Evolutionary conservation across 1,139 yeast genomes (phyloP).

Genomic region (Kodamaea sp.): DNA sequence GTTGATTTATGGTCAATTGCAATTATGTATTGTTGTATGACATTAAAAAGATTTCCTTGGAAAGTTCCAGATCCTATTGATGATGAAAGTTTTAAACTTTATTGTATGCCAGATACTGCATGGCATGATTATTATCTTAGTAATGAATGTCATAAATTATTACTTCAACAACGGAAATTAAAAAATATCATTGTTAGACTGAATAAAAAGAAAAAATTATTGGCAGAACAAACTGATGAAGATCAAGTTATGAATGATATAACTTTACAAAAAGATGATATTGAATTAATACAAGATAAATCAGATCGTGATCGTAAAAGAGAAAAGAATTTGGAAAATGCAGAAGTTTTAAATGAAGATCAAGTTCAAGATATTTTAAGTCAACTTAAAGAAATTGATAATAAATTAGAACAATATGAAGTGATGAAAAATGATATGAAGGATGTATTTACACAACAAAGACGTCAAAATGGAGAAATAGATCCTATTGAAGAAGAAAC

Average conservation of each 20-base stretch:
- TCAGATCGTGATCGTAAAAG: slow-evolving; percentile 5
- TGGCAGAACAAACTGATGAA: slow-evolving; percentile 12
- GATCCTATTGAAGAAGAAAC: slow-evolving; percentile 12
- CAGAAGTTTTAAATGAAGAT: slow-evolving; percentile 33
- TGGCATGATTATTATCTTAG: slow-evolving; percentile 52
- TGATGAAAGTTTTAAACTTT: slow-evolving; percentile 74
- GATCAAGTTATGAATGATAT: slow-evolving; percentile 5
- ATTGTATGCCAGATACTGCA: slow-evolving; percentile 53
- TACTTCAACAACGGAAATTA: slow-evolving; percentile 44
- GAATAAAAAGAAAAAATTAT: slow-evolving; percentile 39
- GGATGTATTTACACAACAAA: slow-evolving; percentile 25
- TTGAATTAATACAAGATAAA: too few relatives aligned
- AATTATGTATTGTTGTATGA: slow-evolving; percentile 94
- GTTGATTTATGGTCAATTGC: slow-evolving; percentile 97
- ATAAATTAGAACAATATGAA: slow-evolving; percentile 38
- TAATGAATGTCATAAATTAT: slow-evolving; percentile 47
- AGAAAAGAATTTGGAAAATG: slow-evolving; percentile 14
- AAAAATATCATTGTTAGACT: slow-evolving; percentile 42
- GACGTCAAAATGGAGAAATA: slow-evolving; percentile 9
- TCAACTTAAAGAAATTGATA: slow-evolving; percentile 38
- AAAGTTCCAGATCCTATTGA: slow-evolving; percentile 79
- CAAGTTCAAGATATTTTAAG: slow-evolving; percentile 30
- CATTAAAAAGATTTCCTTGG: slow-evolving; percentile 94
- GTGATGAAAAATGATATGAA: slow-evolving; percentile 34
- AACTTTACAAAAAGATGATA: neutral